Percentiles rank a stretch among this genome's conserved stretches.
Evolutionary conservation across 345 rosid species (phyloP).

Genomic region (Hypericum perforatum): DNA sequence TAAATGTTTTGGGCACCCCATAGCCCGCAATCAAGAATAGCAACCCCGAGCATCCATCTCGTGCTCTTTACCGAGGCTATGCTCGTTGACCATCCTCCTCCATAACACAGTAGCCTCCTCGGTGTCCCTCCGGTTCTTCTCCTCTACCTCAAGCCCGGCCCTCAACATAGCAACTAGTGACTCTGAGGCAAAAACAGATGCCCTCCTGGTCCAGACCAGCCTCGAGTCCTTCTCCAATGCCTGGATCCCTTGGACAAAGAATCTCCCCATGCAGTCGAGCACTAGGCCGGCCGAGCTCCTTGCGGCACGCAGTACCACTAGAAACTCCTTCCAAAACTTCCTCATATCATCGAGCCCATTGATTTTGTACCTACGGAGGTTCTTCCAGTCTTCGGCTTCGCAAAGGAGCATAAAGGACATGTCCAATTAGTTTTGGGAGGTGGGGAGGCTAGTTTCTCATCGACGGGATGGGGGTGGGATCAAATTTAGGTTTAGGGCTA

Average conservation of each 20-base stretch:
- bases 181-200: conserved; percentile 47
- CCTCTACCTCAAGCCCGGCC: conserved; percentile 7
- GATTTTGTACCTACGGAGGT: too few species aligned
- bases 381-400: too few species aligned
- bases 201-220: conserved; percentile 39
- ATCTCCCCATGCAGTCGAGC: conserved; percentile 59
- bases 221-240: conserved; percentile 41
- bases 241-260: conserved; percentile 45
- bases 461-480: too few species aligned
- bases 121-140: conserved; percentile 29
- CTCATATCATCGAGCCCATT: conserved; percentile 4
- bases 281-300: conserved; percentile 55
- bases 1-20: conserved; percentile 49
- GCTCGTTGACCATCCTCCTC: conserved; percentile 59
- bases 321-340: conserved; percentile 40
- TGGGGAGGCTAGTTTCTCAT: too few species aligned
- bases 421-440: too few species aligned
- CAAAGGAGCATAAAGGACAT: too few species aligned
- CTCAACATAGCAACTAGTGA: conserved; percentile 30
- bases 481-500: too few species aligned
- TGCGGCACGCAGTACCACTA: conserved; percentile 42
- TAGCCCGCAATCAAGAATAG: conserved; percentile 50
- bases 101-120: conserved; percentile 43
- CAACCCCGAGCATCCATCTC: conserved; percentile 63
- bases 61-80: conserved; percentile 39